These are phyloP conservation scores for Pichia gijzeniarum DNA, from an alignment of 805 yeast genomes.

Conservation along the genomic window DNA sequence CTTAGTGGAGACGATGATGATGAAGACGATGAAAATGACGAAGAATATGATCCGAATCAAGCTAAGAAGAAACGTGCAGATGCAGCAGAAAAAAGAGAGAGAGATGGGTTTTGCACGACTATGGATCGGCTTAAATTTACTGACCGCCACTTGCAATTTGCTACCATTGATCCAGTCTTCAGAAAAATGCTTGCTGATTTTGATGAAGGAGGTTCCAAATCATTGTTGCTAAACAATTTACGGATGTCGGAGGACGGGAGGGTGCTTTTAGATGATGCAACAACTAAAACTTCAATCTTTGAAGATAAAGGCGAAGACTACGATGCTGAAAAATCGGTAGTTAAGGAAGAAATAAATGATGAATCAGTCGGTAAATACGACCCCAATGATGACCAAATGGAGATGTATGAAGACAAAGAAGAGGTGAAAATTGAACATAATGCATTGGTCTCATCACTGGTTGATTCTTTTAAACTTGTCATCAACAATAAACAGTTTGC, in stretches of 20 bases:
- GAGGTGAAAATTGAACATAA: not conserved
- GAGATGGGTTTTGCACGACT: not conserved
- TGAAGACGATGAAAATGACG: constrained; percentile 22
- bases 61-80: constrained; percentile 23
- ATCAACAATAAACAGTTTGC: not conserved
- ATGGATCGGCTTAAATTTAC: constrained; percentile 1
- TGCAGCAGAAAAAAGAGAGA: constrained; percentile 26
- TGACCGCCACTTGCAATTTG: constrained; percentile 5
- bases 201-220: constrained; percentile 79
- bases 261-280: constrained; percentile 60
- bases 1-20: constrained; percentile 17
- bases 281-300: constrained; percentile 8
- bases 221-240: constrained; percentile 57
- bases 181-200: constrained; percentile 70
- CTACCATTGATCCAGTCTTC: constrained; percentile 60
- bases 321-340: not conserved
- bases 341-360: not conserved
- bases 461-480: not conserved
- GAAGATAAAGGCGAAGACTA: not conserved
- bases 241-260: constrained; percentile 44
- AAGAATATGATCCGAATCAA: constrained; percentile 5
- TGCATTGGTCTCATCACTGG: not conserved
- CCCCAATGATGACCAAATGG: not conserved
- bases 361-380: too few relatives aligned
- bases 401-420: not conserved